These are phyloP conservation scores for Rhizomucor pusillus DNA, from an alignment of 371 early-diverging fungal species.

Conservation along the genomic window DNA sequence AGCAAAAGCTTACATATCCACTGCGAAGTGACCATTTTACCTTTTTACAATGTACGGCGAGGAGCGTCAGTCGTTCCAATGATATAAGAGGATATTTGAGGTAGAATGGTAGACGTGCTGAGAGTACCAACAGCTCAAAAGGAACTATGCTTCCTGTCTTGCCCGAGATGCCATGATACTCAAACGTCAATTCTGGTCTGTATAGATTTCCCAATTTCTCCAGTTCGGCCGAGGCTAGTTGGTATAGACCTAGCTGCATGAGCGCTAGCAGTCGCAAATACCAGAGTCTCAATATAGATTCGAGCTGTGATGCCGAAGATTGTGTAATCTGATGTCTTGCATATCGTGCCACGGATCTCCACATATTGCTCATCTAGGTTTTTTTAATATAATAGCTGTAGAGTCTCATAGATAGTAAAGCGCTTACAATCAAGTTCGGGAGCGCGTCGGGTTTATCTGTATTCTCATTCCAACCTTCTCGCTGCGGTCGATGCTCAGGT, in stretches of 20 bases:
- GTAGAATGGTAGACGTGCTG: conserved; percentile 49
- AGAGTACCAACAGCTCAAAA: conserved; percentile 54
- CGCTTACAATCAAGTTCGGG: conserved; percentile 32
- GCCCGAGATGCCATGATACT: conserved; percentile 28
- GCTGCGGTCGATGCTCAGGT: conserved; percentile 48
- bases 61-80: conserved; percentile 49
- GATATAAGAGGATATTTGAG: conserved; percentile 47
- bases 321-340: conserved; percentile 51
- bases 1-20: not conserved
- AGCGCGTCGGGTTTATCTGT: conserved; percentile 32
- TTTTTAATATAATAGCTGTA: not conserved
- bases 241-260: conserved; percentile 51
- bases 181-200: conserved; percentile 43
- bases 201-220: conserved; percentile 58
- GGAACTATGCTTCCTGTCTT: conserved; percentile 45
- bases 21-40: not conserved
- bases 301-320: conserved; percentile 33
- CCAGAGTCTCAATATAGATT: conserved; percentile 50
- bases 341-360: conserved; percentile 58
- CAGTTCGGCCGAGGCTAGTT: conserved; percentile 60
- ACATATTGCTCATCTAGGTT: conserved; percentile 53
- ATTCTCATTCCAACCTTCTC: conserved; percentile 32
- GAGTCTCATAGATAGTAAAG: not conserved
- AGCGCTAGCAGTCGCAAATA: conserved; percentile 53
- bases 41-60: conserved; percentile 55